phyloP scores from a whole-genome alignment of 177 flowering plant genomes.

The Vitis hybrid region DNA sequence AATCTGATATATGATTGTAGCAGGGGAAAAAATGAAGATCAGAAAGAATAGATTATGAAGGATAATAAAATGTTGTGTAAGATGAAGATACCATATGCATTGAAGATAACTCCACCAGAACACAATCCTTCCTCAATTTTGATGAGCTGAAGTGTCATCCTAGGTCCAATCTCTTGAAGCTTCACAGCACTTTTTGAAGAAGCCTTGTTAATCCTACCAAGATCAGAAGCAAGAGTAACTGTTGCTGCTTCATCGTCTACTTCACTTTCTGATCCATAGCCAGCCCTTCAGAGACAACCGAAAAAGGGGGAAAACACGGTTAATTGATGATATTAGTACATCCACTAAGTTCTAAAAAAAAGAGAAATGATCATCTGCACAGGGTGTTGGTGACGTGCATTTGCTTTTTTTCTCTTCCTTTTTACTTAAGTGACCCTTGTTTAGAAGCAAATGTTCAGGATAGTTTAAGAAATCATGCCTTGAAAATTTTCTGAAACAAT shows the following conservation, averaged over 20 bases:
- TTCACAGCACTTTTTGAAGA: conserved; percentile 87
- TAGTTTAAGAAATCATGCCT: no score
- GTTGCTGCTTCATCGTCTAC: conserved; percentile 95
- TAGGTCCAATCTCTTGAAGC: conserved; percentile 97
- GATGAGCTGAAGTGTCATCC: conserved; percentile 86
- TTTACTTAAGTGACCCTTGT: no score
- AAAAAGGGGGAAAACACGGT: not conserved
- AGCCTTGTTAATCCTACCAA: conserved; percentile 76
- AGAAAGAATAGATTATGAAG: not conserved
- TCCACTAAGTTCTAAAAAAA: not conserved
- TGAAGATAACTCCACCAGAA: conserved; percentile 75
- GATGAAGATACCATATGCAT: conserved; percentile 57
- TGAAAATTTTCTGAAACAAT: no score
- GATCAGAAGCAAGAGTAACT: conserved; percentile 66
- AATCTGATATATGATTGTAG: not conserved
- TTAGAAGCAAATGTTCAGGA: no score
- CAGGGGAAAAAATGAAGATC: not conserved
- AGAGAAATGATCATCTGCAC: not conserved
- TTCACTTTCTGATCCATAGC: conserved; percentile 99
- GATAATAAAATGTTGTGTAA: not conserved
- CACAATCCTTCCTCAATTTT: conserved; percentile 92
- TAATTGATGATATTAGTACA: not conserved
- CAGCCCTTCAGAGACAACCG: conserved; percentile 57
- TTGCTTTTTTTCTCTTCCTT: no score
- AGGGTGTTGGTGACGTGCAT: no score